phyloP scores from a whole-genome alignment of 192 early-diverging fungal genomes.

The Coemansia sp. region DNA sequence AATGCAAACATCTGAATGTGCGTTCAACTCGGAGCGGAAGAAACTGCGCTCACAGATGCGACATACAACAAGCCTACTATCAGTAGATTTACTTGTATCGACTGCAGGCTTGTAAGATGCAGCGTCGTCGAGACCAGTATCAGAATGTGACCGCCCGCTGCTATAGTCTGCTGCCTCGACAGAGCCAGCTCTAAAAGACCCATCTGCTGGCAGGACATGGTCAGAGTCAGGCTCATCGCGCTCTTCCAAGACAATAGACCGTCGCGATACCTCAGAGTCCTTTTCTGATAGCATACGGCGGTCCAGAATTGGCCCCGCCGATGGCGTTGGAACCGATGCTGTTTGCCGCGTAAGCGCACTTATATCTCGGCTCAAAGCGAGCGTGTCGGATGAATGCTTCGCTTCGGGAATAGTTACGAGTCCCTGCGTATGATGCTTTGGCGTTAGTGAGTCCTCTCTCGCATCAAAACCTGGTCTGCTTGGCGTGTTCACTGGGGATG shows the following conservation, averaged over 20 bases:
- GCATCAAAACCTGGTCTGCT: constrained; percentile 8
- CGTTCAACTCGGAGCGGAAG: constrained; percentile 61
- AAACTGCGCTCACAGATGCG: constrained; percentile 86
- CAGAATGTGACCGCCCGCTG: no score
- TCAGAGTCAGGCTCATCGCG: background rate
- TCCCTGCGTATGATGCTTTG: background rate
- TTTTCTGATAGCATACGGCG: background rate
- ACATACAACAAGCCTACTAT: constrained; percentile 62
- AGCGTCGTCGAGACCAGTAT: background rate
- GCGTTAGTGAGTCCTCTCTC: constrained; percentile 3
- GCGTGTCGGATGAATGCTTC: constrained; percentile 9
- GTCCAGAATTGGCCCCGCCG: background rate
- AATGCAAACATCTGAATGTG: constrained; percentile 78
- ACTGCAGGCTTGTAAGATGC: background rate
- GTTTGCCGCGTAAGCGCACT: background rate
- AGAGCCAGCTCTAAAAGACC: background rate
- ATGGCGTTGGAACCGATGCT: constrained; percentile 6
- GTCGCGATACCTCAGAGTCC: background rate
- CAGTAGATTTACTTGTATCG: constrained; percentile 1
- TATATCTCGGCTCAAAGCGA: background rate
- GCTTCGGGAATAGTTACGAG: constrained; percentile 22
- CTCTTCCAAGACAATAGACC: constrained; percentile 14
- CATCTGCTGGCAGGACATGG: background rate
- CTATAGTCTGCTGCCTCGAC: background rate
- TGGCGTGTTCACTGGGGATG: constrained; percentile 31